A percentile compares a stretch with the other conserved stretches of the same genome.
Conservation (phyloP, 106 monocot species). For the Hemerocallis citrina region DNA sequence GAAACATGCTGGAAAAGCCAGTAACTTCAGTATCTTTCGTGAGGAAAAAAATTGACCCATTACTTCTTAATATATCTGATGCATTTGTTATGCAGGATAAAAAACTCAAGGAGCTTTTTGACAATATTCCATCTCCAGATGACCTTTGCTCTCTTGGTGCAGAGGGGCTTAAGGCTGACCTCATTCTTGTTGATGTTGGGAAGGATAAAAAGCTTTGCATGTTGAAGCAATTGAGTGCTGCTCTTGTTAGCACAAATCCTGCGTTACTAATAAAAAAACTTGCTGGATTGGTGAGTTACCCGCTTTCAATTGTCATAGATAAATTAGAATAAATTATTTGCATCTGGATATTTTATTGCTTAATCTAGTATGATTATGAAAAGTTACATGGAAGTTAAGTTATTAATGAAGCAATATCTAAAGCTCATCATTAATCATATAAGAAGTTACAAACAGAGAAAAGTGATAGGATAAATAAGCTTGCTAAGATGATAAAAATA, state of each 20-base stretch:
- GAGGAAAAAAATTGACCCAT: background rate
- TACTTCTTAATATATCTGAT: background rate
- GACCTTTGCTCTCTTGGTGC: slow-evolving; percentile 63
- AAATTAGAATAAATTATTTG: background rate
- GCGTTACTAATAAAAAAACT: slow-evolving; percentile 83
- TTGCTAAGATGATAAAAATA: too few relatives aligned
- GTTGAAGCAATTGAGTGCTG: slow-evolving; percentile 83
- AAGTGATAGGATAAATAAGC: too few relatives aligned
- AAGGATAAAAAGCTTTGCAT: slow-evolving; percentile 94
- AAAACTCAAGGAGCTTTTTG: slow-evolving; percentile 83
- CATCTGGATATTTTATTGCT: background rate
- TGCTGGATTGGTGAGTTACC: slow-evolving; percentile 76
- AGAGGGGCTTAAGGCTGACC: slow-evolving; percentile 71
- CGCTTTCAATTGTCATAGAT: too few relatives aligned
- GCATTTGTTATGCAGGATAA: slow-evolving; percentile 59
- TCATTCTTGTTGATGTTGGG: slow-evolving; percentile 92
- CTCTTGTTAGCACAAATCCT: slow-evolving; percentile 69
- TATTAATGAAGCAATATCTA: too few relatives aligned
- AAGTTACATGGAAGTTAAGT: too few relatives aligned
- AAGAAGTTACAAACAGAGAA: too few relatives aligned
- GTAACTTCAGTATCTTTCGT: background rate
- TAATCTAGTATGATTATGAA: too few relatives aligned
- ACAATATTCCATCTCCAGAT: slow-evolving; percentile 77
- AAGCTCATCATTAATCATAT: too few relatives aligned
- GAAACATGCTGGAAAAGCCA: background rate